Percentiles rank a stretch among this genome's conserved stretches.
Evolutionary conservation across 108 stramenopile genomes (phyloP).

Genomic region (Bacterosira constricta): DNA sequence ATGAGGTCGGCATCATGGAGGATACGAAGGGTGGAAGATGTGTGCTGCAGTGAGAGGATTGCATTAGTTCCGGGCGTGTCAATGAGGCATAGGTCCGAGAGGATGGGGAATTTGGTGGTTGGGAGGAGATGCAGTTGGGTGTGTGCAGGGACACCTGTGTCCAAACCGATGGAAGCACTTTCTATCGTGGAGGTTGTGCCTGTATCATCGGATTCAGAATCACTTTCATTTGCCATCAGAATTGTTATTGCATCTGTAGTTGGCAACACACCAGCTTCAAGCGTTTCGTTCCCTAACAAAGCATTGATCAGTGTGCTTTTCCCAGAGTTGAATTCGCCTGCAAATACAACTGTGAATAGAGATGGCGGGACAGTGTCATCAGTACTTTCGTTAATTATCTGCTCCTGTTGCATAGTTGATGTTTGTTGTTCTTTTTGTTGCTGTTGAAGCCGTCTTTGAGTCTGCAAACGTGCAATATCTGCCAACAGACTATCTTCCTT

Average conservation of each 20-base stretch:
- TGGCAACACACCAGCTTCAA: conserved; percentile 80
- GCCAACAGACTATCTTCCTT: conserved; percentile 37
- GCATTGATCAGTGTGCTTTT: conserved; percentile 89
- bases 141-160: conserved; percentile 2
- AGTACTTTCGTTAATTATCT: background rate
- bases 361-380: conserved; percentile 20
- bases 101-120: conserved; percentile 52
- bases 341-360: conserved; percentile 76
- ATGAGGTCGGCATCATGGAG: conserved; percentile 84
- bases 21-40: conserved; percentile 62
- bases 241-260: conserved; percentile 82
- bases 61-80: conserved; percentile 91
- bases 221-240: conserved; percentile 33
- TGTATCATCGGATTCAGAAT: background rate
- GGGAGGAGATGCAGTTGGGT: conserved; percentile 41
- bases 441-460: conserved; percentile 12
- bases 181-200: background rate
- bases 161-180: background rate
- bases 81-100: conserved; percentile 74
- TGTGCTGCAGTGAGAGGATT: conserved; percentile 68
- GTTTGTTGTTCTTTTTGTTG: background rate
- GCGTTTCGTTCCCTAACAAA: conserved; percentile 69
- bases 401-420: conserved; percentile 17
- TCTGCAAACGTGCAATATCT: conserved; percentile 28
- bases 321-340: conserved; percentile 89